phyloP scores from a whole-genome alignment of 805 yeast genomes.

The Starmerella bombi region DNA sequence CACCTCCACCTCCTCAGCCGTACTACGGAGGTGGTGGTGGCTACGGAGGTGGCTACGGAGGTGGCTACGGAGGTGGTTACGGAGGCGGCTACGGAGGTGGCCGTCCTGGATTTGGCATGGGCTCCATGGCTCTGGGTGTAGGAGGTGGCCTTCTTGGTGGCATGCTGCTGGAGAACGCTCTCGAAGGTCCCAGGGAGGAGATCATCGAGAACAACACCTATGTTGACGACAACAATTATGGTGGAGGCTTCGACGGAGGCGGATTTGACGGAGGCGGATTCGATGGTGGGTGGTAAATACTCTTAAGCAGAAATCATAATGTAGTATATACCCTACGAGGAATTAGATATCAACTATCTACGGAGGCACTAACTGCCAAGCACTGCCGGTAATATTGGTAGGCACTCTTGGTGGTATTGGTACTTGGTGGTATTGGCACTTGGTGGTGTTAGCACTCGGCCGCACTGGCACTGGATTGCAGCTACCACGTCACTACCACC shows the following conservation, averaged over 20 bases:
- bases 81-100: constrained; percentile 12
- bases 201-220: constrained; percentile 30
- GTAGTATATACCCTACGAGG: no score
- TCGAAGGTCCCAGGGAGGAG: constrained; percentile 9
- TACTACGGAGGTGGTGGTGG: constrained; percentile 21
- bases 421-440: no score
- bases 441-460: no score
- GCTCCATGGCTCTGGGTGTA: constrained; percentile 31
- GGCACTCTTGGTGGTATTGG: no score
- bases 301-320: background rate
- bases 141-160: constrained; percentile 26
- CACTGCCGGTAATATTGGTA: no score
- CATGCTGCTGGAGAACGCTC: constrained; percentile 21
- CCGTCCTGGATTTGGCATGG: constrained; percentile 36
- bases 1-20: constrained; percentile 26
- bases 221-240: constrained; percentile 17
- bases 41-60: constrained; percentile 9
- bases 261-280: constrained; percentile 24
- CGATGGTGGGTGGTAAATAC: background rate
- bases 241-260: constrained; percentile 20
- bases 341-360: no score
- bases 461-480: no score
- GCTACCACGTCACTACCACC: no score
- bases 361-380: no score
- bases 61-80: constrained; percentile 8